Evolutionary conservation across 2,329 filamentous ascomycete genomes (phyloP), one percentile per base, ranked within the genome.

Genomic region (Cladosporium colombiae): DNA sequence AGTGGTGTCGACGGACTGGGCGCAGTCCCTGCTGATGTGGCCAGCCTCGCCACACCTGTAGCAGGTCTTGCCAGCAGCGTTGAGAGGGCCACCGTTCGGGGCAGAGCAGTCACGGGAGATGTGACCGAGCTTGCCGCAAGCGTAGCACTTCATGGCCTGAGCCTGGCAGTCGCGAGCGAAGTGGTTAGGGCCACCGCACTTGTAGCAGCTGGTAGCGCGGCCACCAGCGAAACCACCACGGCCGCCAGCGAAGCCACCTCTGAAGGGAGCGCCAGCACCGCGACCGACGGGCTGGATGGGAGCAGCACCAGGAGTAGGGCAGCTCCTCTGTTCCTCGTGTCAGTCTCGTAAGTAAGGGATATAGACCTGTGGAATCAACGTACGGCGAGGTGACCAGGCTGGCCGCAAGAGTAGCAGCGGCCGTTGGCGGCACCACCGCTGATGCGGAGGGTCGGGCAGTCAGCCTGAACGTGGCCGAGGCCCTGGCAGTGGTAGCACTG

Each of bases 401-500:
- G 90, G 73, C 92, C 93, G 80, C 95, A 99, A 82, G 92, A 95
- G 83, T 99, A 99, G 89, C 95, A 99, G 74, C 93, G 92, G 70
- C 92, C 92, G 78, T 90, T 89, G 68, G 89, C 89, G 69, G 89
- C 87, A 73, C 89, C 90, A 67, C 86, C 93, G 80, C 89, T 96
- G 79, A 99, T 82, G 73, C 95, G 92, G 70, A 99, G 88, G 69
- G 95, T 98, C 75, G 95, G 95, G 87, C 95, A 99, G 81, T 99
- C 95, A 73, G 95, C 95, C 85, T 99, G 95, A 75, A 99, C 95
- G 79, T 99, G 95, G 72, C 95, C 95, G 68, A 98, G 88, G 67
- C 95, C 95, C 85, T 98, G 95, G 86, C 95, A 99, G 84, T 98
- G 95, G 81, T 99, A 99, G 88, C 95, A 99, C 86, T 99, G 95